These are phyloP conservation scores for Phytophthora nicotianae DNA, from an alignment of 352 stramenopile species.

Conservation along the genomic window DNA sequence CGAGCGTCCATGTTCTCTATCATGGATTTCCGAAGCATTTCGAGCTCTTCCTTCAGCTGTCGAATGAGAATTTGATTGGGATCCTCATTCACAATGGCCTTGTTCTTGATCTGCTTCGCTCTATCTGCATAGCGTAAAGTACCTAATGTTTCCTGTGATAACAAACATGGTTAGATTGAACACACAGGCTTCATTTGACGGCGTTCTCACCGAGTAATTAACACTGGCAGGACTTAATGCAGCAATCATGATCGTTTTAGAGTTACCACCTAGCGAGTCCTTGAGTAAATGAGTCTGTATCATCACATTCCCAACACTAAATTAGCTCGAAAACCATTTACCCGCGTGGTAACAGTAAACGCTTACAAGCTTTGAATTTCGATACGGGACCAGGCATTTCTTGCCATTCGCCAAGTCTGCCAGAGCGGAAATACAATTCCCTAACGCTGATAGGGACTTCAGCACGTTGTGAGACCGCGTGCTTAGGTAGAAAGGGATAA, in stretches of 20 bases:
- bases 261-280: slow-evolving; percentile 87
- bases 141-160: slow-evolving; percentile 85
- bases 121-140: slow-evolving; percentile 92
- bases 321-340: background rate
- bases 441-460: slow-evolving; percentile 88
- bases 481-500: too few relatives aligned
- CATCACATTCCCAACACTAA: background rate
- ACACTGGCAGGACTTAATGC: slow-evolving; percentile 86
- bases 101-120: slow-evolving; percentile 94
- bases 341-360: background rate
- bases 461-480: slow-evolving; percentile 14
- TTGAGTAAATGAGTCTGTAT: slow-evolving; percentile 83
- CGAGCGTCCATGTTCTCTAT: slow-evolving; percentile 63
- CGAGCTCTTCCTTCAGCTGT: slow-evolving; percentile 82
- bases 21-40: slow-evolving; percentile 71
- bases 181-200: background rate
- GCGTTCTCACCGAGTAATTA: slow-evolving; percentile 73
- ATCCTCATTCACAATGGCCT: slow-evolving; percentile 93
- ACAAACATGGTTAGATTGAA: slow-evolving; percentile 2
- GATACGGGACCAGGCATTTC: slow-evolving; percentile 89
- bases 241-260: slow-evolving; percentile 93
- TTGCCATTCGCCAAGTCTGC: slow-evolving; percentile 87
- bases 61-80: slow-evolving; percentile 88
- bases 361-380: slow-evolving; percentile 92
- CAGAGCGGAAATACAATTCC: slow-evolving; percentile 93